Evolutionary conservation across 129 eudicot genomes (phyloP).

Genomic region (Heracleum sosnowskyi): DNA sequence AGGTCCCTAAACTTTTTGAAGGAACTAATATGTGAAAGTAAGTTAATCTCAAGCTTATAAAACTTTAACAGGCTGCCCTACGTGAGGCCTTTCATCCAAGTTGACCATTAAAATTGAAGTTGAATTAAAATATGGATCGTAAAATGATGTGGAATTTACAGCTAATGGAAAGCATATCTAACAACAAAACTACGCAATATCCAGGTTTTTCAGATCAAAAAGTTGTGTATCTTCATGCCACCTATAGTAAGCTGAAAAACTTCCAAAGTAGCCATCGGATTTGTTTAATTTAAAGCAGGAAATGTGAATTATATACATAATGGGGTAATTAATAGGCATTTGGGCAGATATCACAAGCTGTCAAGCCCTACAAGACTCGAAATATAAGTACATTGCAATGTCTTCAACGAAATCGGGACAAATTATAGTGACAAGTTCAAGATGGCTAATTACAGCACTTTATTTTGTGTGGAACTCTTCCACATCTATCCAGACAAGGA

Average conservation of each 20-base stretch:
- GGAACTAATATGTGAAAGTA: background rate
- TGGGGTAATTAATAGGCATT: background rate
- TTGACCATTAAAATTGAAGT: background rate
- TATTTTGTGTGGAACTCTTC: background rate
- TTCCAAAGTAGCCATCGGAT: background rate
- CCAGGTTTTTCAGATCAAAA: background rate
- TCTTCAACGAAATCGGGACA: background rate
- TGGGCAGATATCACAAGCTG: background rate
- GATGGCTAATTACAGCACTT: background rate
- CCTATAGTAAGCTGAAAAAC: background rate
- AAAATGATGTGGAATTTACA: background rate
- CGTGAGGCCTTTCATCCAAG: background rate
- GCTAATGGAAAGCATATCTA: background rate
- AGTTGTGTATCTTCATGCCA: background rate
- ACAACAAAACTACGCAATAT: background rate
- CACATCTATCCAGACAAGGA: background rate
- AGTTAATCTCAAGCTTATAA: background rate
- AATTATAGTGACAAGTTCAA: background rate
- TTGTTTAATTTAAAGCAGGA: background rate
- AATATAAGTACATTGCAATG: background rate
- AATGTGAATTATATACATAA: background rate
- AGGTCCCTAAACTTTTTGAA: background rate
- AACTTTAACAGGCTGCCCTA: background rate
- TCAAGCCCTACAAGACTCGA: background rate
- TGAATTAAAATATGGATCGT: background rate